A percentile compares a stretch with the other conserved stretches of the same genome.
Evolutionary conservation across 1,284 basidiomycete genomes (phyloP).

Genomic region (Cutaneotrichosporon cavernicola): DNA sequence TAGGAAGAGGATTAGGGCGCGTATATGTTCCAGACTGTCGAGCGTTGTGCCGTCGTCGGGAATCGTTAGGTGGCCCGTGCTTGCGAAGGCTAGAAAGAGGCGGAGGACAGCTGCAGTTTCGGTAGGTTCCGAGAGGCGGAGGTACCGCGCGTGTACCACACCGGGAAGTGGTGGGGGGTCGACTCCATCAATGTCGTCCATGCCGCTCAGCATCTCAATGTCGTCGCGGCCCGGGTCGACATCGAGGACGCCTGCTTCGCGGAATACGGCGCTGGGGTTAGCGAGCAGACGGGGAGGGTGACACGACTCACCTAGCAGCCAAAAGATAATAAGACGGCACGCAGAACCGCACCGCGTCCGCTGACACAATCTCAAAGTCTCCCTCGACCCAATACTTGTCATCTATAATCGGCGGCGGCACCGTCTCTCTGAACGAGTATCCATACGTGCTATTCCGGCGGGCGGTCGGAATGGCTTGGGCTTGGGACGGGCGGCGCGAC

Average conservation of each 20-base stretch:
- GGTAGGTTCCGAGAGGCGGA: slow-evolving; percentile 10
- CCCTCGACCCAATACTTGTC: slow-evolving; percentile 23
- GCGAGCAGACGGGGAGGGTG: not conserved
- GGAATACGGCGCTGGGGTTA: slow-evolving; percentile 18
- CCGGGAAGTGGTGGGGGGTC: slow-evolving; percentile 3
- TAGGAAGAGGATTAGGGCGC: slow-evolving; percentile 17
- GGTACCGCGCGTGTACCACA: slow-evolving; percentile 5
- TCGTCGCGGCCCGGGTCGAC: not conserved
- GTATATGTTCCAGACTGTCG: slow-evolving; percentile 7
- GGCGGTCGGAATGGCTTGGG: not conserved
- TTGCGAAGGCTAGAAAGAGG: slow-evolving; percentile 21
- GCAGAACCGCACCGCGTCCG: slow-evolving; percentile 22
- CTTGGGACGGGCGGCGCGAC: not conserved
- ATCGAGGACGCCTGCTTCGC: slow-evolving; percentile 8
- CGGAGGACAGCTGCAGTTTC: slow-evolving; percentile 17
- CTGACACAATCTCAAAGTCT: slow-evolving; percentile 23
- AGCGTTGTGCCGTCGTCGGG: slow-evolving; percentile 27
- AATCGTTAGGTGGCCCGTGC: slow-evolving; percentile 13
- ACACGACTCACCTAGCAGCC: slow-evolving; percentile 15
- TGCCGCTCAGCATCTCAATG: not conserved
- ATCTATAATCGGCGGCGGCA: slow-evolving; percentile 5
- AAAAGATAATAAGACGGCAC: slow-evolving; percentile 25
- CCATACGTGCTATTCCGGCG: not conserved
- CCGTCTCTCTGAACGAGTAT: not conserved
- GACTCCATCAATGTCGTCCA: not conserved